Conservation (phyloP, 2,329 filamentous ascomycete genomes). For the Aspergillus nomiae region DNA sequence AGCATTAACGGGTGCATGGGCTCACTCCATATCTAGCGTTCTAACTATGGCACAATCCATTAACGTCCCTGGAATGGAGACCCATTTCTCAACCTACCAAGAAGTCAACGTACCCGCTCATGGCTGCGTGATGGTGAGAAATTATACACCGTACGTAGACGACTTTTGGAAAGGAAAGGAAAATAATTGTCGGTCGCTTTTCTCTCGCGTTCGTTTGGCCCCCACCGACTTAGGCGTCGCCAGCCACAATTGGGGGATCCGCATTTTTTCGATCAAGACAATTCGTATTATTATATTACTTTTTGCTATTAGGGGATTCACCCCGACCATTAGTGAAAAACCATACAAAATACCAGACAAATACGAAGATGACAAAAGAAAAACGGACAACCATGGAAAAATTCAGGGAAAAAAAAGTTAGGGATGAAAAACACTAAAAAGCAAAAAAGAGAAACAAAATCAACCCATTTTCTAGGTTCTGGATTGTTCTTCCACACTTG, state of each 20-base stretch:
- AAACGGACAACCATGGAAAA: neutral
- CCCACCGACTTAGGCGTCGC: conserved; percentile 18
- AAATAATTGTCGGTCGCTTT: neutral
- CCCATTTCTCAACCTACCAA: neutral
- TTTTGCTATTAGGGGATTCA: conserved; percentile 5
- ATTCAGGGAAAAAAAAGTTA: neutral
- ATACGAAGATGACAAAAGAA: neutral
- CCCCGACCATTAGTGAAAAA: neutral
- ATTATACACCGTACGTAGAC: neutral
- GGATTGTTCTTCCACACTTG: neutral
- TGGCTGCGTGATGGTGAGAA: neutral
- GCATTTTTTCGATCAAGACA: conserved; percentile 11
- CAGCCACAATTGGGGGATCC: conserved; percentile 18
- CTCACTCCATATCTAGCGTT: neutral
- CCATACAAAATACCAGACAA: neutral
- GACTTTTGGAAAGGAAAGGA: neutral
- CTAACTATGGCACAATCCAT: neutral
- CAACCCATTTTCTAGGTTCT: neutral
- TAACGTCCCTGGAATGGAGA: neutral
- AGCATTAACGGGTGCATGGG: neutral
- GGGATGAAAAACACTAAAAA: neutral
- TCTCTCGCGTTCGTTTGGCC: conserved; percentile 15
- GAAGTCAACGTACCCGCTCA: neutral
- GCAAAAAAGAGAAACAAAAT: neutral
- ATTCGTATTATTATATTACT: conserved; percentile 4